Evolutionary conservation across 78 protist species (phyloP), one percentile per base, ranked within the genome.

Genomic region (Parvularia atlantis): DNA sequence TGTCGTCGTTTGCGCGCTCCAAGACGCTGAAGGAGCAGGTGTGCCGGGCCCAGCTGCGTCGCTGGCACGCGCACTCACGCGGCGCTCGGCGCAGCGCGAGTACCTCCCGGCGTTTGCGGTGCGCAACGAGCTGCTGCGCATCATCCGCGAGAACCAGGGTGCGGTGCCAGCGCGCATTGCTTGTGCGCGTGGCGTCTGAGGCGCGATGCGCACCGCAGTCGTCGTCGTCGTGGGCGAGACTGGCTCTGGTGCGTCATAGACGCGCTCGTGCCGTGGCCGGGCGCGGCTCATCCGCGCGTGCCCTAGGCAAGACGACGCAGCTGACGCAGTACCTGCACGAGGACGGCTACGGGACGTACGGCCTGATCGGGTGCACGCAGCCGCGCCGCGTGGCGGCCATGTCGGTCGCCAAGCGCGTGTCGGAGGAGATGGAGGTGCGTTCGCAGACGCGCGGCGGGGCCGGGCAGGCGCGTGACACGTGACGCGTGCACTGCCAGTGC

Each of bases 281-380:
- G n/a, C n/a, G n/a, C n/a, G n/a, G n/a, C n/a, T n/a, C n/a, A n/a
- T n/a, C n/a, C n/a, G n/a, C n/a, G n/a, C n/a, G n/a, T n/a, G n/a
- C n/a, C n/a, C n/a, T n/a, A n/a, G n/a, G 99, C 40, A 96, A 96
- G 69, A 96, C 98, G 16, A 96, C 99, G 5, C 99, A 96, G 78
- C 57, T 94, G 69, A 83, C 89, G 20, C 97, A 95, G 71, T 91
- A 94, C 58, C 81, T 96, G 44, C 75, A 84, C 76, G 97, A 94
- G 68, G 98, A 56, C 17, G 97, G 97, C 9, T 89, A 85, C 68
- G 52, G 84, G 14, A 46, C 28, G 0, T 35, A 35, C 77, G 97
- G 96, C 20, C 72, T 59, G 59, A 84, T 95, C 57, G 96, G 94
- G 26, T 92, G 96, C 80, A 95, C 99, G 0, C 99, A 95, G 70